Evolutionary conservation across 495 filamentous ascomycete species (phyloP), one percentile per base, ranked within the genome.

Genomic region (Cudoniella acicularis): DNA sequence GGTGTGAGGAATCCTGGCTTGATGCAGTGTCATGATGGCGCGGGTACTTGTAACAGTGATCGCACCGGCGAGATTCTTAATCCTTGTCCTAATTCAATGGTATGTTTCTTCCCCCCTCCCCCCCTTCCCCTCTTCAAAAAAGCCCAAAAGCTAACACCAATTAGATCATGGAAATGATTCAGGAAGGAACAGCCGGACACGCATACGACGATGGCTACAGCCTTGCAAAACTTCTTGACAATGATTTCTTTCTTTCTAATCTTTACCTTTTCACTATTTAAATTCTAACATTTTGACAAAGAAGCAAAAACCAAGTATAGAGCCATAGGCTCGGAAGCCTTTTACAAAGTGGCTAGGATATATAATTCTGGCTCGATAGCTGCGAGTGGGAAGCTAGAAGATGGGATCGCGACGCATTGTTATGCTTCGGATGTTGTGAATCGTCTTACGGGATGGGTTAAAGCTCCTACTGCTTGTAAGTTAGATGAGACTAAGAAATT

Each of bases 301-400:
- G n/a, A n/a, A 48, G 57, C 50, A 65, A 53, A 18, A n/a, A n/a
- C n/a, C n/a, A n/a, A n/a, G n/a, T n/a, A n/a, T n/a, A n/a, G n/a
- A n/a, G n/a, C n/a, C n/a, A n/a, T n/a, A n/a, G n/a, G n/a, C n/a
- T n/a, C n/a, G n/a, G n/a, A n/a, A n/a, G n/a, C n/a, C n/a, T 71
- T 64, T 67, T 77, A 77, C 65, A 65, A 63, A 21, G 70, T 64
- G 18, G 70, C 74, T 16, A 67, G 75, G 47, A 68, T 73, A 22
- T 86, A 84, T 70, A 86, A 86, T 74, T 82, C 81, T 25, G 82
- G 83, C 56, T 75, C 72, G 13, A 51, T 84, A 27, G 75, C 60
- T 25, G 3, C 65, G 17, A 66, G 60, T 26, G 74, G 73, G 8
- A 79, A 83, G 65, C 67, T 84, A n/a, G 74, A 73, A 54, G 61